A percentile compares a stretch with the other conserved stretches of the same genome.
phyloP scores from a whole-genome alignment of 2,329 filamentous ascomycete genomes.

The Alternaria ventricosa region DNA sequence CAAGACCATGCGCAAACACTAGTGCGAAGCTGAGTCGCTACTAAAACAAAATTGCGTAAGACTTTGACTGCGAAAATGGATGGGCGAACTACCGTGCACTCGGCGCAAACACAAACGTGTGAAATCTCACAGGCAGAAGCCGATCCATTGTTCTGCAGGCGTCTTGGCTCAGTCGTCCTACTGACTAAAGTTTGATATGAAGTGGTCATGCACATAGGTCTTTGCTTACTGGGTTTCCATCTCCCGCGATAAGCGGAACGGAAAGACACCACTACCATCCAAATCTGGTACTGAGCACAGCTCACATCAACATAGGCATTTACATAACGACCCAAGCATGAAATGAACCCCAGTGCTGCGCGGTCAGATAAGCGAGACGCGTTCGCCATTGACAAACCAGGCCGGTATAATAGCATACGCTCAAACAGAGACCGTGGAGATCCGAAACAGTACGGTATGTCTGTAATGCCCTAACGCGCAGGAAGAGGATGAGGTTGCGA shows the following conservation, averaged over 20 bases:
- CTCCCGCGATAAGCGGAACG: background rate
- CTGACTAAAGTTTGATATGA: background rate
- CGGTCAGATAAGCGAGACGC: background rate
- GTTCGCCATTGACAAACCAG: background rate
- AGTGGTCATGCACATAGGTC: background rate
- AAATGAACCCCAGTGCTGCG: background rate
- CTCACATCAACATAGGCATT: background rate
- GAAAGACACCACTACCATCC: background rate
- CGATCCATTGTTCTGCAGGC: background rate
- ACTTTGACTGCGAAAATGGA: background rate
- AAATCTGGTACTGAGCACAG: background rate
- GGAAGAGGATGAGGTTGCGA: background rate
- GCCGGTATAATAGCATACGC: background rate
- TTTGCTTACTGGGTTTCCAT: background rate
- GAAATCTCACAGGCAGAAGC: background rate
- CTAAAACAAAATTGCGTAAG: background rate
- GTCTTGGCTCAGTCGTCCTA: background rate
- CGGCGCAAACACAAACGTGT: background rate
- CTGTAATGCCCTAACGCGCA: background rate
- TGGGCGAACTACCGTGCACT: no score
- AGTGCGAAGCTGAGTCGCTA: background rate
- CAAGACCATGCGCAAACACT: background rate
- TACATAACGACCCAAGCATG: background rate
- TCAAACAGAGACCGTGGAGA: background rate
- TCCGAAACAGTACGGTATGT: background rate